Evolutionary conservation across 805 yeast species (phyloP).

Genomic region (Candida incommunis): DNA sequence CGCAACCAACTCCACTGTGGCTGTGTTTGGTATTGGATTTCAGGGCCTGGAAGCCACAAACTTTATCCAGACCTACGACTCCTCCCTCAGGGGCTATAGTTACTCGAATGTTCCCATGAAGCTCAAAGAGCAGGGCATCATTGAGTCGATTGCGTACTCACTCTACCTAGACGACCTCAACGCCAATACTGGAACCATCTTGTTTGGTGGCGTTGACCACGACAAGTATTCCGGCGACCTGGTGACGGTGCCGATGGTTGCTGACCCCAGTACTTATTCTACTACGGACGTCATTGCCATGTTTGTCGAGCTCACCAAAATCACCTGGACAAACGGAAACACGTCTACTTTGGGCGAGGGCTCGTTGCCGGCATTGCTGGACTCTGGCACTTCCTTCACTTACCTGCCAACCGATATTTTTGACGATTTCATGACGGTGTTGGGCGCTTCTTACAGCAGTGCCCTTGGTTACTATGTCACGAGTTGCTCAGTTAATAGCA

Average conservation of each 20-base stretch:
- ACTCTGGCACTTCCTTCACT: conserved; percentile 39
- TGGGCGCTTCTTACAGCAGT: conserved; percentile 6
- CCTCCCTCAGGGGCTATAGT: conserved; percentile 3
- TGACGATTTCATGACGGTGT: conserved; percentile 4
- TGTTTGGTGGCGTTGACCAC: conserved; percentile 61
- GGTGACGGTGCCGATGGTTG: conserved; percentile 15
- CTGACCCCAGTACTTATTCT: conserved; percentile 1
- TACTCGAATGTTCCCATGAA: conserved; percentile 52
- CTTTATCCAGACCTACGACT: neutral
- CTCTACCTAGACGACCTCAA: conserved; percentile 29
- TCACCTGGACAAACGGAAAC: neutral
- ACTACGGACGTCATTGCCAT: neutral
- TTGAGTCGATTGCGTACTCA: conserved; percentile 29
- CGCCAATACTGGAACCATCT: conserved; percentile 30
- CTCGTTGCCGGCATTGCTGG: conserved; percentile 19
- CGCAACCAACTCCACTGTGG: conserved; percentile 43
- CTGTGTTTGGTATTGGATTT: conserved; percentile 27
- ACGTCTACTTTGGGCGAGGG: neutral
- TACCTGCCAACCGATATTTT: conserved; percentile 26
- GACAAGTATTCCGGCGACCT: conserved; percentile 39
- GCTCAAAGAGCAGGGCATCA: conserved; percentile 32
- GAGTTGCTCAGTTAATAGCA: neutral
- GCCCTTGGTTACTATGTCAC: conserved; percentile 3
- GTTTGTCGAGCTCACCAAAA: conserved; percentile 1
- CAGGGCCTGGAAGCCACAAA: conserved; percentile 17